phyloP scores from a whole-genome alignment of 2,329 filamentous ascomycete species.

The Ilyonectria mors-panacis region DNA sequence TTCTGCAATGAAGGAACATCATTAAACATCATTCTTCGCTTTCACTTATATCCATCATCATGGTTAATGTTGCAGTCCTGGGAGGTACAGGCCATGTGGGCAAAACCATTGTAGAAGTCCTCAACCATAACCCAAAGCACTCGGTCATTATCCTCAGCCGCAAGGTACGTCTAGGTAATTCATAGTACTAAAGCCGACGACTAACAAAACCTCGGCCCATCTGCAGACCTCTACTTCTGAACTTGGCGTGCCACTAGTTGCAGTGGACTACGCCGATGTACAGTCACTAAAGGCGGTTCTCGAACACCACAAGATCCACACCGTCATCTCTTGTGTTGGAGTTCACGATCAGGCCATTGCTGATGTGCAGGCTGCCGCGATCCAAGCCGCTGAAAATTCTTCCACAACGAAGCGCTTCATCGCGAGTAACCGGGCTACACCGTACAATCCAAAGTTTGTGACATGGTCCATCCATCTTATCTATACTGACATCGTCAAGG shows the following conservation, averaged over 20 bases:
- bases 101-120: constrained; percentile 26
- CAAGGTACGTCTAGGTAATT: neutral
- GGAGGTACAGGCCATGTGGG: constrained; percentile 33
- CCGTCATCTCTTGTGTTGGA: constrained; percentile 20
- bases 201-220: neutral
- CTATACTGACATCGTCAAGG: neutral
- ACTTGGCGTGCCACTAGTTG: neutral
- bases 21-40: neutral
- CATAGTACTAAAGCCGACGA: neutral
- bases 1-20: neutral
- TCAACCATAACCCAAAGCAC: constrained; percentile 24
- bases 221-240: neutral
- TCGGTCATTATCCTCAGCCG: constrained; percentile 28
- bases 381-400: constrained; percentile 21
- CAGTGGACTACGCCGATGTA: constrained; percentile 9
- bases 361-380: constrained; percentile 10
- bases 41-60: neutral
- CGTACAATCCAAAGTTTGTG: constrained; percentile 22
- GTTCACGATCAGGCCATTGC: constrained; percentile 16
- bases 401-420: constrained; percentile 28
- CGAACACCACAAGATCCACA: constrained; percentile 9
- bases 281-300: neutral
- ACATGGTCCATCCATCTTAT: neutral
- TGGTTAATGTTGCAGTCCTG: constrained; percentile 30
- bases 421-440: constrained; percentile 25